Evolutionary conservation across 192 early-diverging fungal species (phyloP), one percentile per base, ranked within the genome.

Genomic region (Backusella sp.): DNA sequence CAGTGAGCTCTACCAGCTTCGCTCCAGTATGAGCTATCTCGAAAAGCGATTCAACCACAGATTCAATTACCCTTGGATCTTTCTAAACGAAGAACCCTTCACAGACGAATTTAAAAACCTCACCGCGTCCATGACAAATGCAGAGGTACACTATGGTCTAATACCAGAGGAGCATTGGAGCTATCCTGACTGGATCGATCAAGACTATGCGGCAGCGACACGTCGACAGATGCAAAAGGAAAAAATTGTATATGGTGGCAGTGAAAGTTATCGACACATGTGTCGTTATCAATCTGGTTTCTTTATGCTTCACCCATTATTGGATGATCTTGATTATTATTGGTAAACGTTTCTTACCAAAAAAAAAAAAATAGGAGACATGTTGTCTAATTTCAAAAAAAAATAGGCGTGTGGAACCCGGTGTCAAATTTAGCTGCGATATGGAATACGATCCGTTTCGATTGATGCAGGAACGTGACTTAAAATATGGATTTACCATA

Each of bases 371-470:
- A 6, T 21, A 11, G 9, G 35, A 41, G 23, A 53, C 7, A 8
- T 39, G 37, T 39, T 39, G 37, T 39, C 37, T 39, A 39, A 39
- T 11, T 39, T 39, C 0, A 32, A 39, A 39, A 39, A 11, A 39
- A 44, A 21, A 14, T 71, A 81, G 80, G 80, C 87, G 95, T 15
- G 89, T 97, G 56, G 95, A 97, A 76, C 95, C 95, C 8, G 90
- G 87, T 72, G 96, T 95, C 42, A 82, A 92, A 71, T 97, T 91
- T 79, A 88, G 80, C 49, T 97, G 96, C 77, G 91, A 95, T 76
- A 88, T 97, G n/a, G 83, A 90, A 65, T 91, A 94, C 78, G 96
- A 97, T 79, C 95, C 95, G 35, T 97, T 97, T 81, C 65, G 87
- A 66, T 91, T 82, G 65, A 94, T 97, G 93, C 85, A 92, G 34